A percentile compares a stretch with the other conserved stretches of the same genome.
Evolutionary conservation across 371 early-diverging fungal genomes (phyloP).

Genomic region (Catenaria anguillulae): DNA sequence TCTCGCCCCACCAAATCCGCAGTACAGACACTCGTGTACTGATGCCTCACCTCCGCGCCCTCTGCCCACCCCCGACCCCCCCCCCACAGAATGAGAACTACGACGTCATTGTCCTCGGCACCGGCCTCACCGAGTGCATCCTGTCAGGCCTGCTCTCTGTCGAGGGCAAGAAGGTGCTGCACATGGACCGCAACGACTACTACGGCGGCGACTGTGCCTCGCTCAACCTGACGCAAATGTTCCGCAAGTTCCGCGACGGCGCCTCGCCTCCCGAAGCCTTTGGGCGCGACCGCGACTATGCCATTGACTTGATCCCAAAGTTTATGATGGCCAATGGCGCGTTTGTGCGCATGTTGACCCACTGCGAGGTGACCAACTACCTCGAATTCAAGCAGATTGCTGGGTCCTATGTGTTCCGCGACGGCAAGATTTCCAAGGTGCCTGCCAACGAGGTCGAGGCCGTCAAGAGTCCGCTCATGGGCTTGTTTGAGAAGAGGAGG

Average conservation of each 20-base stretch:
- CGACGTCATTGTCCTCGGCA: constrained; percentile 95
- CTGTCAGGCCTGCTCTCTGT: constrained; percentile 95
- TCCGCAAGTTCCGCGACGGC: constrained; percentile 64
- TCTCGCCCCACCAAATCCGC: too few relatives aligned
- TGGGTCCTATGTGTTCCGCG: constrained; percentile 88
- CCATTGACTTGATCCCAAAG: constrained; percentile 98
- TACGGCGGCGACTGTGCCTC: constrained; percentile 96
- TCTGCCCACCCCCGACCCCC: too few relatives aligned
- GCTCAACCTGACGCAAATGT: constrained; percentile 85
- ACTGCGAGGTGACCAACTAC: constrained; percentile 95
- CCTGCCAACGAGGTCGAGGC: constrained; percentile 89
- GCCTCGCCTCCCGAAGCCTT: constrained; percentile 43
- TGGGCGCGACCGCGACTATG: constrained; percentile 88
- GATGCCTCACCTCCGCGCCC: too few relatives aligned
- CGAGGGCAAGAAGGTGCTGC: constrained; percentile 95
- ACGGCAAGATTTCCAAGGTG: constrained; percentile 82
- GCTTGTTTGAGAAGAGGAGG: constrained; percentile 89
- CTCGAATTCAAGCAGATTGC: constrained; percentile 94
- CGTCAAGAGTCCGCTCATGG: constrained; percentile 70
- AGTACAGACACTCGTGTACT: too few relatives aligned
- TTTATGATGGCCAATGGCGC: constrained; percentile 98
- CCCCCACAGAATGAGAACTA: constrained; percentile 86
- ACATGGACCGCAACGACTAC: constrained; percentile 96
- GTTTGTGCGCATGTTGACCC: constrained; percentile 67
- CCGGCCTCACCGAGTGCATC: constrained; percentile 98